A percentile compares a stretch with the other conserved stretches of the same genome.
Conservation (phyloP, 2,329 filamentous ascomycete species). For the Cordyceps farinosa region DNA sequence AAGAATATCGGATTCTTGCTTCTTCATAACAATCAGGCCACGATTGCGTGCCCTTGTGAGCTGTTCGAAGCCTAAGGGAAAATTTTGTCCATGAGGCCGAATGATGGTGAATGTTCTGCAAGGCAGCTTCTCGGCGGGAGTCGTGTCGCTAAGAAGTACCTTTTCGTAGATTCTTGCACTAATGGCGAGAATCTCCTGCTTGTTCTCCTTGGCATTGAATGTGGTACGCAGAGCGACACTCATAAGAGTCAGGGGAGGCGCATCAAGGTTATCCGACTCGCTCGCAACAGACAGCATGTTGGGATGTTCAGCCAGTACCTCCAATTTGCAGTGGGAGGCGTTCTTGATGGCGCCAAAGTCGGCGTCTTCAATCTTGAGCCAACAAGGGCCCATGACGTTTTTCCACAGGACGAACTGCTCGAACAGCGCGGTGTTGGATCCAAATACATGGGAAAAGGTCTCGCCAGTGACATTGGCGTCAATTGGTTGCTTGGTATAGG, state of each 20-base stretch:
- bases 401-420: slow-evolving; percentile 99
- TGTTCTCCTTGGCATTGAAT: slow-evolving; percentile 89
- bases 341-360: slow-evolving; percentile 85
- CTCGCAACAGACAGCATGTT: slow-evolving; percentile 68
- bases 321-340: slow-evolving; percentile 90
- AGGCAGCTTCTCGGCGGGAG: slow-evolving; percentile 80
- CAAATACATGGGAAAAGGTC: slow-evolving; percentile 92
- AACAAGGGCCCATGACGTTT: slow-evolving; percentile 98
- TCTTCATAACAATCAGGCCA: slow-evolving; percentile 75
- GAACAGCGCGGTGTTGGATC: slow-evolving; percentile 87
- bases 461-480: slow-evolving; percentile 71
- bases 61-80: slow-evolving; percentile 82
- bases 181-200: slow-evolving; percentile 89
- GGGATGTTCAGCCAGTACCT: slow-evolving; percentile 77
- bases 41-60: slow-evolving; percentile 68
- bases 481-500: slow-evolving; percentile 70
- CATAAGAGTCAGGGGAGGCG: slow-evolving; percentile 92
- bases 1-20: slow-evolving; percentile 78
- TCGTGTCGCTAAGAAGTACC: slow-evolving; percentile 80
- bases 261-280: slow-evolving; percentile 77
- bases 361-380: slow-evolving; percentile 84
- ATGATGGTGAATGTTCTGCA: slow-evolving; percentile 91
- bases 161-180: slow-evolving; percentile 93
- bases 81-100: slow-evolving; percentile 70
- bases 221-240: slow-evolving; percentile 83